Evolutionary conservation across 306 rosid genomes (phyloP).

Genomic region (Inga leiocalycina): DNA sequence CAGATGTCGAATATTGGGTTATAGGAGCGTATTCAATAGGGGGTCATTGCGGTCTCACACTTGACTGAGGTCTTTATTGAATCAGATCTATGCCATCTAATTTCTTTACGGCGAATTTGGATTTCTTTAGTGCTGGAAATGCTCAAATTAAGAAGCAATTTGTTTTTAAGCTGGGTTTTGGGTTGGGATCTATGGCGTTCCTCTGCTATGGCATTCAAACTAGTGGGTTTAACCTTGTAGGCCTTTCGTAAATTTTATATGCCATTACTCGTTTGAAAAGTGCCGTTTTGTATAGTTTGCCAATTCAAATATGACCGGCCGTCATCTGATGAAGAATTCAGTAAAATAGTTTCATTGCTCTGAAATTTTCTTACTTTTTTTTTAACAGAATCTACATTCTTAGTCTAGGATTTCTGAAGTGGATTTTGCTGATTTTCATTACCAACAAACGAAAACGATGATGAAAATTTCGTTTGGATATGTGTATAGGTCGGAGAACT

Average conservation of each 20-base stretch:
- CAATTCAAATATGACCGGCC: slow-evolving; percentile 34
- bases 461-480: slow-evolving; percentile 35
- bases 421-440: slow-evolving; percentile 32
- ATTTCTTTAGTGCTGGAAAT: slow-evolving; percentile 44
- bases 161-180: slow-evolving; percentile 32
- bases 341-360: background rate
- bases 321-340: slow-evolving; percentile 26
- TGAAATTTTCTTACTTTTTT: background rate
- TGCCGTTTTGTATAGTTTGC: slow-evolving; percentile 18
- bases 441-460: slow-evolving; percentile 18
- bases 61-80: slow-evolving; percentile 47
- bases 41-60: slow-evolving; percentile 39
- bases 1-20: slow-evolving; percentile 53
- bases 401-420: slow-evolving; percentile 24
- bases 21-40: slow-evolving; percentile 33
- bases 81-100: slow-evolving; percentile 69
- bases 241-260: slow-evolving; percentile 32
- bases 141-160: slow-evolving; percentile 32
- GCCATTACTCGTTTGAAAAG: slow-evolving; percentile 35
- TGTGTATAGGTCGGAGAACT: slow-evolving; percentile 48
- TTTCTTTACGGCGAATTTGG: slow-evolving; percentile 43
- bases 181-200: slow-evolving; percentile 62
- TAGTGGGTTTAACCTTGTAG: slow-evolving; percentile 46
- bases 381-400: slow-evolving; percentile 41
- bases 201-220: slow-evolving; percentile 36